These are phyloP conservation scores for Cystobasidium ongulense DNA, from an alignment of 768 basidiomycete genomes.

Conservation along the genomic window DNA sequence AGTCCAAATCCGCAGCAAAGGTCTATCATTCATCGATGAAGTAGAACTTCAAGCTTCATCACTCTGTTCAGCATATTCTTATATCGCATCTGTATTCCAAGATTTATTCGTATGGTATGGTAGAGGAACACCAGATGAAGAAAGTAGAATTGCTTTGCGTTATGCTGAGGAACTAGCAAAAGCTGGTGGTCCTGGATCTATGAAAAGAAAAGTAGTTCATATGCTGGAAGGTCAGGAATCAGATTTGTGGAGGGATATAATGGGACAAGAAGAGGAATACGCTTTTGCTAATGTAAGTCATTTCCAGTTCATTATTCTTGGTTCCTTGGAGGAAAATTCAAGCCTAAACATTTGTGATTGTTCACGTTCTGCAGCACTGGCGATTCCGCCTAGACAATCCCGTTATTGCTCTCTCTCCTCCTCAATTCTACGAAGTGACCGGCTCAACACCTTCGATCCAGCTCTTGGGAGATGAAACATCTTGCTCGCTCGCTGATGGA, in stretches of 20 bases:
- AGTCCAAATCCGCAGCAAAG: not conserved
- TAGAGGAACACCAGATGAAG: slow-evolving; percentile 2
- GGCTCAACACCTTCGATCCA: not conserved
- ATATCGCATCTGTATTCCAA: slow-evolving; percentile 24
- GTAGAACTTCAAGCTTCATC: slow-evolving; percentile 16
- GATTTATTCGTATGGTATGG: slow-evolving; percentile 29
- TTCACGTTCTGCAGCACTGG: slow-evolving; percentile 20
- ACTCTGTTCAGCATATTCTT: slow-evolving; percentile 19
- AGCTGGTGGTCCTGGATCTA: not conserved
- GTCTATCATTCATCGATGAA: slow-evolving; percentile 15
- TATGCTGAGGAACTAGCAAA: slow-evolving; percentile 15
- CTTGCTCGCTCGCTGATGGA: not conserved
- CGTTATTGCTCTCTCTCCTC: not conserved
- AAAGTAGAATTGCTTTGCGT: slow-evolving; percentile 1
- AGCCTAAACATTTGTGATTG: no score
- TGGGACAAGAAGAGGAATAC: slow-evolving; percentile 18
- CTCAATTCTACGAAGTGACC: not conserved
- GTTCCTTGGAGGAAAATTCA: no score
- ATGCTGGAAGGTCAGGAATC: slow-evolving; percentile 10
- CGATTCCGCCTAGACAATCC: slow-evolving; percentile 2
- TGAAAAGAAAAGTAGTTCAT: slow-evolving; percentile 2
- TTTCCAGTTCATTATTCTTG: no score
- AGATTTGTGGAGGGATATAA: not conserved
- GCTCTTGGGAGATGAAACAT: not conserved
- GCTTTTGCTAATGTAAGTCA: slow-evolving; percentile 16